Base-by-base conservation (phyloP, 805 yeast genomes). In the Spathaspora sp. region DNA sequence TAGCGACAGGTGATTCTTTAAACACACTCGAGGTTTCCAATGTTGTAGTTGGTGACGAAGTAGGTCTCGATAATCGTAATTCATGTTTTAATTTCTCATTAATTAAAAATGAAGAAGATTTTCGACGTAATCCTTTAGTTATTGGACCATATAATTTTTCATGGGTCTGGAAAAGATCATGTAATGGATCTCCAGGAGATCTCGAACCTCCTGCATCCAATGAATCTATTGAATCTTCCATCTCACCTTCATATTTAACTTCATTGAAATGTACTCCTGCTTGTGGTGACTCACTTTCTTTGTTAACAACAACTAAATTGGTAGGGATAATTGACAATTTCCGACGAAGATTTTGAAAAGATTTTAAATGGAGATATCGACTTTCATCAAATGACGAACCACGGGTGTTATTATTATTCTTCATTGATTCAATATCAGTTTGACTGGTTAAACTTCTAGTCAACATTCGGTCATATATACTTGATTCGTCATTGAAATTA, bases 241-340 rank as follows among this genome's bases (percentile, higher is more conserved):
- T 20, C 1, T 38, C 54, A 29, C 49, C 55, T 42, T 50, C 48
- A 50, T 60, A 67, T 42, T 57, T 60, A 10, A 64, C 61, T 8
- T 67, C 71, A 38, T 63, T 64, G 52, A 65, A 66, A n/a, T 54
- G 46, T 10, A 64, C 52, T 10, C 43, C 52, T n/a, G 17, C 32
- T 26, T 39, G 32, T 7, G 16, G 18, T 12, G 18, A 39, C 23
- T 47, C 57, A 17, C 49, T 12, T n/a, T 29, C 17, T n/a, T 39
- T 51, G 28, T 45, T 48, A 6, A 62, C 64, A 19, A 58, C 55
- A 2, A 58, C 53, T 40, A 63, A 52, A 44, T 65, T 62, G 5
- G 72, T 63, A 1, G 69, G 72, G 12, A 65, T 58, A 4, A 67
- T 56, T 3, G 72, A 68, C 49, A 69, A 50, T 44, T 61, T 65